A percentile compares a stretch with the other conserved stretches of the same genome.
Evolutionary conservation across 1,139 yeast genomes (phyloP).

Genomic region (Lizanozyma gosingica): DNA sequence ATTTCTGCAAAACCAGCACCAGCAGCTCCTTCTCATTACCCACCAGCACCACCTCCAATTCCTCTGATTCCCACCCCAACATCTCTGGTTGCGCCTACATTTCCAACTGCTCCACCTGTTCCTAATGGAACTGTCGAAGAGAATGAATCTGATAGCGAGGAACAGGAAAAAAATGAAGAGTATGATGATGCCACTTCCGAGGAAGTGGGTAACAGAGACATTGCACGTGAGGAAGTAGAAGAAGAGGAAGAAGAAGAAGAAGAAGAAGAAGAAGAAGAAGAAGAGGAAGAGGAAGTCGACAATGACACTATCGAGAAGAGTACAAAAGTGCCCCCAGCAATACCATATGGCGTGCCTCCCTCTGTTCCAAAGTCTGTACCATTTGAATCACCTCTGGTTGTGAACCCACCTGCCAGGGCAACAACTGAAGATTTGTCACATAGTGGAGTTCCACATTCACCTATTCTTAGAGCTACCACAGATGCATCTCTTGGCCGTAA

Average conservation of each 20-base stretch:
- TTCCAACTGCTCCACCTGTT: constrained; percentile 6
- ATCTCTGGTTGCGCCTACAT: constrained; percentile 11
- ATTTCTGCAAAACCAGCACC: constrained; percentile 13
- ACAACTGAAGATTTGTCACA: constrained; percentile 3
- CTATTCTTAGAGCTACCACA: constrained; percentile 2
- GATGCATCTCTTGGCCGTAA: constrained; percentile 1
- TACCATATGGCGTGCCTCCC: constrained; percentile 3
- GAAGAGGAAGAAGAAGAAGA: not conserved
- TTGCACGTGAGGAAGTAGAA: not conserved
- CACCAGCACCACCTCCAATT: constrained; percentile 10
- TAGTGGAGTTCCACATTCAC: constrained; percentile 1
- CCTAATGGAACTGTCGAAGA: constrained; percentile 3
- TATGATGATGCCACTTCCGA: constrained; percentile 3
- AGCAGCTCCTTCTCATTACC: constrained; percentile 12
- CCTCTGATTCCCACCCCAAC: constrained; percentile 9
- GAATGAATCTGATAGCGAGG: not conserved
- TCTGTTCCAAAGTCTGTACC: not conserved
- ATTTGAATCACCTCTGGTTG: not conserved
- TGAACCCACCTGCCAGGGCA: constrained; percentile 1
- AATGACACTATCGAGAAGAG: too few relatives aligned
- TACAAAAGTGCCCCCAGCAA: not conserved
- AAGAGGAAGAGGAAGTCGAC: not conserved
- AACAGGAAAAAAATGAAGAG: constrained; percentile 3
- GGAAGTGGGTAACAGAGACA: not conserved
- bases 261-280: not conserved